Percentiles rank a stretch among this genome's conserved stretches.
Conservation (phyloP, 2,329 filamentous ascomycete species). For the Trichoderma gracile region DNA sequence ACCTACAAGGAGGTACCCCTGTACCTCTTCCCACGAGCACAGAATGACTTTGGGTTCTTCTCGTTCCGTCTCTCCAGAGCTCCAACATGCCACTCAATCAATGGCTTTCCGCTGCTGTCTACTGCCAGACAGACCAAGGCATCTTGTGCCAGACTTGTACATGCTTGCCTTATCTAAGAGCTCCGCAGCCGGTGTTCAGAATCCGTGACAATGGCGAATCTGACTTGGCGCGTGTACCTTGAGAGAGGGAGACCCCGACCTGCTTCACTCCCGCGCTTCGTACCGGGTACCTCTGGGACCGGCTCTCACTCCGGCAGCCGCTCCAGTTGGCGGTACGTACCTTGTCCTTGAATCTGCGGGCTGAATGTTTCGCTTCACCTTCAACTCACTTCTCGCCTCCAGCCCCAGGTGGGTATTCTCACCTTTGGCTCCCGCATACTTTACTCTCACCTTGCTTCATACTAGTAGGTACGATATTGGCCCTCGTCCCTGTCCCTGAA, state of each 20-base stretch:
- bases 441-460: background rate
- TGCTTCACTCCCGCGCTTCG: background rate
- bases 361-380: background rate
- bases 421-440: background rate
- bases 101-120: too few relatives aligned
- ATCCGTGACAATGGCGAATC: slow-evolving; percentile 2
- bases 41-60: too few relatives aligned
- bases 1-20: too few relatives aligned
- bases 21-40: too few relatives aligned
- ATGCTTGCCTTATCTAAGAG: too few relatives aligned
- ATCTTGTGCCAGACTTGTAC: background rate
- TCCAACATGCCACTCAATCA: too few relatives aligned
- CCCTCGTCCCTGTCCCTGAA: too few relatives aligned
- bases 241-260: background rate
- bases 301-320: background rate
- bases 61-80: too few relatives aligned
- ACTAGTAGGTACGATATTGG: too few relatives aligned
- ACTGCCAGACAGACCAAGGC: background rate
- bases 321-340: background rate
- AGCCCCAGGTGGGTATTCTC: background rate
- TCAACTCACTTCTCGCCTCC: background rate
- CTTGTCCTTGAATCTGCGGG: background rate
- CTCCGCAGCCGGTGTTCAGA: background rate
- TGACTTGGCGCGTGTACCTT: background rate
- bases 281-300: background rate